These are phyloP conservation scores for Colletotrichum acutatum DNA, from an alignment of 2,329 filamentous ascomycete genomes.

Conservation along the genomic window DNA sequence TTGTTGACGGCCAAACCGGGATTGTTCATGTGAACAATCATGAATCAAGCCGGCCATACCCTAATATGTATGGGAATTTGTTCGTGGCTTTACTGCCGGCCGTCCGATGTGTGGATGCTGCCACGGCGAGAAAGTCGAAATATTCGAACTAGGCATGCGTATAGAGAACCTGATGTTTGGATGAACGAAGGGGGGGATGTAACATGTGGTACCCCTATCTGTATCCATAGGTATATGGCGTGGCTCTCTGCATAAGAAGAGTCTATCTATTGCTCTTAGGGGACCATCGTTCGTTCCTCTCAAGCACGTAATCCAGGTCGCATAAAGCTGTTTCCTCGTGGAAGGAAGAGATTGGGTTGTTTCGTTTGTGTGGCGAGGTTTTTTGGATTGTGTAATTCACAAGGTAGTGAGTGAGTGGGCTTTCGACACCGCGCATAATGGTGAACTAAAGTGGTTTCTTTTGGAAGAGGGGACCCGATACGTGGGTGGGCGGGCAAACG, in stretches of 20 bases:
- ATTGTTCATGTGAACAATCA: neutral
- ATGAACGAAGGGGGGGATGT: neutral
- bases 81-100: neutral
- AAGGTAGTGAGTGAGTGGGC: too few relatives aligned
- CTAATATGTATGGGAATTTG: neutral
- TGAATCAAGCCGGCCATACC: neutral
- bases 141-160: neutral
- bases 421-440: neutral
- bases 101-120: neutral
- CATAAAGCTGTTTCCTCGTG: neutral
- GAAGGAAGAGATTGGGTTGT: slow-evolving; percentile 13
- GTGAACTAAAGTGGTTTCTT: neutral
- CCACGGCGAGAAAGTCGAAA: neutral
- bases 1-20: neutral
- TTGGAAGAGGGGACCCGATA: neutral
- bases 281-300: too few relatives aligned
- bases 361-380: slow-evolving; percentile 19
- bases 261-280: slow-evolving; percentile 4
- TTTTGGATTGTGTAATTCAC: neutral
- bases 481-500: neutral
- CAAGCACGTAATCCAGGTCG: neutral
- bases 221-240: neutral
- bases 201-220: neutral
- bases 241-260: neutral
- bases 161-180: neutral